phyloP scores from a whole-genome alignment of 192 early-diverging fungal genomes.

The Backusella circina region DNA sequence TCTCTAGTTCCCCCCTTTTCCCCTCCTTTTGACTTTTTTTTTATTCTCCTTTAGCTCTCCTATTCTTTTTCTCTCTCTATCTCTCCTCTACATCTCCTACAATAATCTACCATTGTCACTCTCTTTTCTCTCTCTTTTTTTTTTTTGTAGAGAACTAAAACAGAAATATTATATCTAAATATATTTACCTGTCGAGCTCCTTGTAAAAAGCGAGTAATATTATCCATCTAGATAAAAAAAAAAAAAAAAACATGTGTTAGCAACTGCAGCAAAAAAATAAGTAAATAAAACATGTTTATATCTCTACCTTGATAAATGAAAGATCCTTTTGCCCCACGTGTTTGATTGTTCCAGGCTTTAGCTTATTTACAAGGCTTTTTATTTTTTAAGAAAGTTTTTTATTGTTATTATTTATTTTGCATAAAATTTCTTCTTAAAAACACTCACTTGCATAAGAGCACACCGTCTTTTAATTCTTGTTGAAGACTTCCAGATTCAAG shows the following conservation, averaged over 20 bases:
- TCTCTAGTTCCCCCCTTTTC: background rate
- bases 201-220: conserved; percentile 71
- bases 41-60: no score
- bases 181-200: conserved; percentile 57
- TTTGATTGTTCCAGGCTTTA: conserved; percentile 70
- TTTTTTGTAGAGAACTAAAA: conserved; percentile 3
- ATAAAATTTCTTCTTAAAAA: background rate
- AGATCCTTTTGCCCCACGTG: conserved; percentile 66
- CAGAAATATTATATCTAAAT: background rate
- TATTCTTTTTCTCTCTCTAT: background rate
- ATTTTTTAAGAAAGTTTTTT: background rate
- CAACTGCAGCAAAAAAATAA: background rate
- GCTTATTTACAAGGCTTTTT: conserved; percentile 66
- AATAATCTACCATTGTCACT: background rate
- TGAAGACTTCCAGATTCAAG: conserved; percentile 36
- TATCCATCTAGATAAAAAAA: conserved; percentile 67
- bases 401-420: conserved; percentile 1
- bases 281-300: background rate
- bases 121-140: background rate
- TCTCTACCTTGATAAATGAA: conserved; percentile 68
- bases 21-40: background rate
- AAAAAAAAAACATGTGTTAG: background rate
- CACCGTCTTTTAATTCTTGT: conserved; percentile 66
- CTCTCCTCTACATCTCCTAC: no score
- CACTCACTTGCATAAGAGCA: conserved; percentile 71